Base-by-base conservation (phyloP, 2,329 filamentous ascomycete species). In the Mycosphaerella arachidis region DNA sequence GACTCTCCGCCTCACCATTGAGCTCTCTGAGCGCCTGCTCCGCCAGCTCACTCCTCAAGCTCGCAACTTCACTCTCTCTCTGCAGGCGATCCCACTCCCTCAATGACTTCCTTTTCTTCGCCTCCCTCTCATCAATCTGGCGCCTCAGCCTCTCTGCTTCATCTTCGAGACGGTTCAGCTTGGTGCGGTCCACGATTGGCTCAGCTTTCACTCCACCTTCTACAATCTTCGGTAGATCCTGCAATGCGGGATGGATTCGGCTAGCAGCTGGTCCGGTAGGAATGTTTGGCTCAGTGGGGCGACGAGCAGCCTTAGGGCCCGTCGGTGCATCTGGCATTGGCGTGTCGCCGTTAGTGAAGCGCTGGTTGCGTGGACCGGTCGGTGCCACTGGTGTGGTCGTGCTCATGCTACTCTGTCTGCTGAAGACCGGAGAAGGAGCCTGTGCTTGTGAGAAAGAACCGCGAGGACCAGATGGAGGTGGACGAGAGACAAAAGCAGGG, bases 331-430 rank as follows among this genome's bases (percentile, higher is more conserved):
- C 70, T 45, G 67, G 65, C 20, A 69, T 66, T 4, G 53, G 43
- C 16, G 66, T 63, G 48, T 70, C 73, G 43, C 68, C 67, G 52
- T 68, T 71, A 1, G 67, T 66, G 58, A 80, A 80, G 45, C 78
- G 77, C 67, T 78, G 77, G 1, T 76, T 76, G 29, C 78, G 77
- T 9, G 78, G 77, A 55, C 79, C 80, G 0, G 78, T 79, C 9
- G 50, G 50, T 35, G 50, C 50, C 8, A 20, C 30, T 1, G 77
- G 79, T 1, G 75, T 77, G 10, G 75, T 73, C 16, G 48, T 53
- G 55, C 72, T 75, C 60, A 76, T 79, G 65, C 69, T 74, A 6
- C 73, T 75, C 29, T 75, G 77, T 40, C 78, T 74, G 66, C 76
- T 77, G 12, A 60, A 58, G n/a, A 61, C 50, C 46, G 63, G 55